Conservation (phyloP, 2,329 filamentous ascomycete species). For the Onygenales sp. region DNA sequence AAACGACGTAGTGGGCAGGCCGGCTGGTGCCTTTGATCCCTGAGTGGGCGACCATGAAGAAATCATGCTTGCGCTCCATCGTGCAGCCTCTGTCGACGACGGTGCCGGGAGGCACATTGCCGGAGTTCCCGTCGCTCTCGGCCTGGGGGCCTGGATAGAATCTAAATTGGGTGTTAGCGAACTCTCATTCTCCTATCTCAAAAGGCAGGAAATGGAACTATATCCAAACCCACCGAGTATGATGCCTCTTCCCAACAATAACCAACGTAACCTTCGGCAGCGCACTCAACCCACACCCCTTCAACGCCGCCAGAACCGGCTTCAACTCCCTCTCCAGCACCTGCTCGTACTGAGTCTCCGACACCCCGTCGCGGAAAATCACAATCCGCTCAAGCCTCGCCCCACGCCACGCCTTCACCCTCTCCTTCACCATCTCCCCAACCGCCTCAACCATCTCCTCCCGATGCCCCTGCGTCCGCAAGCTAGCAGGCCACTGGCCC, state of each 20-base stretch:
- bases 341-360: slow-evolving; percentile 67
- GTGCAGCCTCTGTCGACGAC: slow-evolving; percentile 79
- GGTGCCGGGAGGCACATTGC: slow-evolving; percentile 65
- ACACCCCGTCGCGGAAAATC: slow-evolving; percentile 82
- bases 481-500: slow-evolving; percentile 68
- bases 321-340: slow-evolving; percentile 59
- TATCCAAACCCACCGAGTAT: slow-evolving; percentile 48
- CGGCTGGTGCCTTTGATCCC: slow-evolving; percentile 75
- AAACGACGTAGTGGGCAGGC: slow-evolving; percentile 73
- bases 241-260: slow-evolving; percentile 79
- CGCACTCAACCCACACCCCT: slow-evolving; percentile 43
- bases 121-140: slow-evolving; percentile 41
- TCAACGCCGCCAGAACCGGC: slow-evolving; percentile 49
- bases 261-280: slow-evolving; percentile 61
- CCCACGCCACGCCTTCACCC: slow-evolving; percentile 55
- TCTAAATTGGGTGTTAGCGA: background rate
- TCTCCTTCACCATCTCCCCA: slow-evolving; percentile 50
- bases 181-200: too few relatives aligned
- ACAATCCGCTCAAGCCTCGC: slow-evolving; percentile 66
- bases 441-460: slow-evolving; percentile 65
- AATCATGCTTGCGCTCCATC: slow-evolving; percentile 64
- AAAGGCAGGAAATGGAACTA: too few relatives aligned
- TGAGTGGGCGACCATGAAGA: slow-evolving; percentile 72
- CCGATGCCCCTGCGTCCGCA: slow-evolving; percentile 52
- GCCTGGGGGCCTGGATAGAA: slow-evolving; percentile 60